Evolutionary conservation across 192 early-diverging fungal genomes (phyloP).

Genomic region (Linnemannia exigua): DNA sequence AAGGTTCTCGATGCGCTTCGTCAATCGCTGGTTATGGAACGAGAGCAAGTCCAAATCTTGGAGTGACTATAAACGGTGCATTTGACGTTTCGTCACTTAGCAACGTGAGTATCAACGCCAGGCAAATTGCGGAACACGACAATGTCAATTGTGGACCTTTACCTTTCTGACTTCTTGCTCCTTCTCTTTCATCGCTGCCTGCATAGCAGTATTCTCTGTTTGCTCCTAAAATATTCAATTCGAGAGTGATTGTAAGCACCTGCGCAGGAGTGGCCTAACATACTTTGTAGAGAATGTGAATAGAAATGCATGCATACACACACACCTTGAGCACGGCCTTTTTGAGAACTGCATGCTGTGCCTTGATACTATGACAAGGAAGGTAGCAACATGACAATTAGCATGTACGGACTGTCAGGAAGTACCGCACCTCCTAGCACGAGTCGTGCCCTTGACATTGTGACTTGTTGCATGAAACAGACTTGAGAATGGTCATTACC

Average conservation of each 20-base stretch:
- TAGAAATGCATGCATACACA: background rate
- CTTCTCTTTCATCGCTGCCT: constrained; percentile 67
- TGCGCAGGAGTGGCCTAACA: background rate
- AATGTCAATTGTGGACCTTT: background rate
- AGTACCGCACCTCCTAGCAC: background rate
- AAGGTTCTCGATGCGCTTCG: constrained; percentile 70
- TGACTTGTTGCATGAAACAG: background rate
- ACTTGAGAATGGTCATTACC: constrained; percentile 42
- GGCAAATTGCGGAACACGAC: background rate
- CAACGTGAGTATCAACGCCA: background rate
- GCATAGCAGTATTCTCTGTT: constrained; percentile 62
- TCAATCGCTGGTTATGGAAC: constrained; percentile 72
- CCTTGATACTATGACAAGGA: constrained; percentile 61
- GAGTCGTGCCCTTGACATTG: background rate
- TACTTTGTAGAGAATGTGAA: background rate
- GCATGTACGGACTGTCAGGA: background rate
- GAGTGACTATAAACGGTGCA: constrained; percentile 33
- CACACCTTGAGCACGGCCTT: constrained; percentile 71
- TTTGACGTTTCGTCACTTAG: background rate
- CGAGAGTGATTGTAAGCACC: background rate
- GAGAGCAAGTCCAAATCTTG: constrained; percentile 70
- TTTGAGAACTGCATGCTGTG: constrained; percentile 71
- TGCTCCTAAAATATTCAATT: constrained; percentile 61
- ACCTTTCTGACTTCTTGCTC: constrained; percentile 72
- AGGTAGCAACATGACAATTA: background rate